Evolutionary conservation across 2,329 filamentous ascomycete species (phyloP).

Genomic region (Cylindrodendrum hubeiense): DNA sequence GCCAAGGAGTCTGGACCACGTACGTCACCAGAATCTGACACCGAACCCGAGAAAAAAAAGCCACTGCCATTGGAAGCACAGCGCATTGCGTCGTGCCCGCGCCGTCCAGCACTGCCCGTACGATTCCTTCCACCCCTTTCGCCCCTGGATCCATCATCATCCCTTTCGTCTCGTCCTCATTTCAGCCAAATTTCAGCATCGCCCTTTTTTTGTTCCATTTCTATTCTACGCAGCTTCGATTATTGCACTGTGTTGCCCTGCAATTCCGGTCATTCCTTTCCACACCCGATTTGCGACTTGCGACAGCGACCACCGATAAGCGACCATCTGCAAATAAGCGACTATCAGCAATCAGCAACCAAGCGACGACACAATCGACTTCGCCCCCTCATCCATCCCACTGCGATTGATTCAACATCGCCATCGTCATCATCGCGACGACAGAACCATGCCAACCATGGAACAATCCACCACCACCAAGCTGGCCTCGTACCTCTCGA

Average conservation of each 20-base stretch:
- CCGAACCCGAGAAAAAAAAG: constrained; percentile 9
- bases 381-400: background rate
- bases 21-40: constrained; percentile 36
- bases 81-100: constrained; percentile 2
- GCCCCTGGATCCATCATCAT: background rate
- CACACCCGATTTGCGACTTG: background rate
- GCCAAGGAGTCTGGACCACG: constrained; percentile 17
- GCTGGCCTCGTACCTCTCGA: constrained; percentile 62
- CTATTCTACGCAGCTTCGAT: background rate
- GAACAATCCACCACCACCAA: constrained; percentile 47
- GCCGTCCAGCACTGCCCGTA: background rate
- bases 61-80: constrained; percentile 2
- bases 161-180: background rate
- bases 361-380: background rate
- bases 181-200: background rate
- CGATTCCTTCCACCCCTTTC: constrained; percentile 8
- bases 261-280: background rate
- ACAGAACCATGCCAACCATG: constrained; percentile 26
- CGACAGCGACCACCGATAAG: background rate
- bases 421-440: background rate
- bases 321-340: too few species aligned
- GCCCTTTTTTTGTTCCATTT: background rate
- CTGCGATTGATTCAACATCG: constrained; percentile 10
- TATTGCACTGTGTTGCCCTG: background rate
- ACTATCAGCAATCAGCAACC: background rate